Conservation (phyloP, 148 eudicot genomes). For the Tetragonia tetragonoides region DNA sequence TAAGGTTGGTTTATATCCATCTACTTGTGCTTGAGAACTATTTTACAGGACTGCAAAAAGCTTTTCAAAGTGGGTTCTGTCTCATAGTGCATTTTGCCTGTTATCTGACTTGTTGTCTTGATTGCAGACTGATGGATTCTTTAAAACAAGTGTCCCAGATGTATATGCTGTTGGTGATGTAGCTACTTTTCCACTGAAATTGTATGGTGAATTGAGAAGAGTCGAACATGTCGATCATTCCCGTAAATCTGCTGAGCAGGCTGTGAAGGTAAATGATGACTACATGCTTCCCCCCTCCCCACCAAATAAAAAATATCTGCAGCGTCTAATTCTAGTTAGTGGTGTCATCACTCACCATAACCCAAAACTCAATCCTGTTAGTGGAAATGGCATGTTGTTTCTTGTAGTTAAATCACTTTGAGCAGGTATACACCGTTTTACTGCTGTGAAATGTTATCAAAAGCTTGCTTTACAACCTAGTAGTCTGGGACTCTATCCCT, state of each 20-base stretch:
- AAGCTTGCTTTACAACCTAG: too few species aligned
- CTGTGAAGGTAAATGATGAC: slow-evolving; percentile 66
- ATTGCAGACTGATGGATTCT: slow-evolving; percentile 89
- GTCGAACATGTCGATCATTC: slow-evolving; percentile 98
- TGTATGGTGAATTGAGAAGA: slow-evolving; percentile 78
- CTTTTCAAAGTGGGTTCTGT: background rate
- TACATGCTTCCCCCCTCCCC: background rate
- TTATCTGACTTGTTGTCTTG: slow-evolving; percentile 13
- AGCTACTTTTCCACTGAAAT: slow-evolving; percentile 92
- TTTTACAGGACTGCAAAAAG: too few species aligned
- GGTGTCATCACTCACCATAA: too few species aligned
- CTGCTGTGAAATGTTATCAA: too few species aligned
- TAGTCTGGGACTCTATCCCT: too few species aligned
- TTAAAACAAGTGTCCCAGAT: slow-evolving; percentile 74
- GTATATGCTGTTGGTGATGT: slow-evolving; percentile 99
- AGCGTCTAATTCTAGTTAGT: too few species aligned
- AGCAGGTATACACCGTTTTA: too few species aligned
- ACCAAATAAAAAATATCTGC: background rate
- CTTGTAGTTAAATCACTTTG: too few species aligned
- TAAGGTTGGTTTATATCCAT: slow-evolving; percentile 46
- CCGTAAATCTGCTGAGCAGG: slow-evolving; percentile 99
- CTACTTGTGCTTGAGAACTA: background rate
- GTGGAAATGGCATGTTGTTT: too few species aligned
- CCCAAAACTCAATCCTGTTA: too few species aligned
- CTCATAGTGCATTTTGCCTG: background rate